Conservation (phyloP, 192 early-diverging fungal genomes). For the Podochytrium sp. region DNA sequence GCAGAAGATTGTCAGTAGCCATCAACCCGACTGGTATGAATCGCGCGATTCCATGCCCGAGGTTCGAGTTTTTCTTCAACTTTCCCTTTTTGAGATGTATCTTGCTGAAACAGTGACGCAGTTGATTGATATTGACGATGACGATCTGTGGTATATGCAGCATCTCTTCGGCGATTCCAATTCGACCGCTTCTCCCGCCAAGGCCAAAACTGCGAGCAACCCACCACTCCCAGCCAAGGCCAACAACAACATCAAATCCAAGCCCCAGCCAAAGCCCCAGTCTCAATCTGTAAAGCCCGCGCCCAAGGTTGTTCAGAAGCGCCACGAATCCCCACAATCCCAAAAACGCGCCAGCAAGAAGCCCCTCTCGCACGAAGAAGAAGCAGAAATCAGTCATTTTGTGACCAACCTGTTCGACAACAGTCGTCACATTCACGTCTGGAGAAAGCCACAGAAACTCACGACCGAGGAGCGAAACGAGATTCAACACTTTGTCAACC, state of each 20-base stretch:
- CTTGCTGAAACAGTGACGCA: too few species aligned
- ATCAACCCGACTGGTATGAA: too few species aligned
- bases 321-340: too few species aligned
- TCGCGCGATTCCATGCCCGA: too few species aligned
- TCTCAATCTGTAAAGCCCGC: neutral
- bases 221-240: neutral
- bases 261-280: neutral
- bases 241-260: neutral
- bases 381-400: neutral
- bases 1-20: too few species aligned
- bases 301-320: neutral
- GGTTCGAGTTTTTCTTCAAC: neutral
- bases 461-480: constrained; percentile 7
- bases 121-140: too few species aligned
- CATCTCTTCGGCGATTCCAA: neutral
- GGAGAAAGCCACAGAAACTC: neutral
- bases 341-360: neutral
- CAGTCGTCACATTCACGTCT: neutral
- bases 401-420: neutral
- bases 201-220: neutral
- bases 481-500: constrained; percentile 3
- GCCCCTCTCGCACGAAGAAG: neutral
- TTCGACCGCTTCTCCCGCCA: neutral
- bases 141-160: constrained; percentile 15
- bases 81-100: too few species aligned